Base-by-base conservation (phyloP, 2,329 filamentous ascomycete genomes). In the Capronia epimyces region DNA sequence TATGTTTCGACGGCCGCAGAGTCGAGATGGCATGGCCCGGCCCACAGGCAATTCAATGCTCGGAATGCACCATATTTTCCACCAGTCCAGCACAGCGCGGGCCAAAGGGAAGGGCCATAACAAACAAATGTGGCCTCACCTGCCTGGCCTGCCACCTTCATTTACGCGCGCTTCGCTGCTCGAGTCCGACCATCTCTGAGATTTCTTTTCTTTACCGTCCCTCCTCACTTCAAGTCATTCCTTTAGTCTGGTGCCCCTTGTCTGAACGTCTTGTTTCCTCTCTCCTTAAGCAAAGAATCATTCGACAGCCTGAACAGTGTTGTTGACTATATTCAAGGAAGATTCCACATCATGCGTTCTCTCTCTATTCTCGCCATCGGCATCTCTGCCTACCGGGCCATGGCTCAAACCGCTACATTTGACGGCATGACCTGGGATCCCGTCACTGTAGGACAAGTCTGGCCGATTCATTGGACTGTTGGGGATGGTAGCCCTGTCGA, bases 401-500 rank as follows among this genome's bases (percentile, higher is more conserved):
- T 58, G 32, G 57, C 55, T 36, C 50, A 55, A 27, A 50, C 51
- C 16, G 44, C 53, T 18, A 16, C 39, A 18, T 60, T 61, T 45
- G 37, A 36, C 46, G 50, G 46, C 43, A 57, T 55, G 43, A 53
- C 55, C 12, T 60, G 54, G 47, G 43, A 15, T 18, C 31, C 31
- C 34, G 57, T 56, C 39, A 52, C 50, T 9, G 49, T 53, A 12
- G 59, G 57, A 40, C 45, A 57, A 22, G 22, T 53, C 20, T 55
- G 53, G 55, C 48, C 50, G 2, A 55, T 61, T 46, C 41, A 48
- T 6, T 61, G 51, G 50, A 52, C 52, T 25, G 37, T 48, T 20
- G 59, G 59, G 7, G 46, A 58, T 42, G 52, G 52, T 5, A 41
- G 41, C 2, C 48, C 52, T 7, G 54, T 60, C 10, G 49, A 55